Evolutionary conservation across 2,329 filamentous ascomycete species (phyloP).

Genomic region (Ophiostoma populinum): DNA sequence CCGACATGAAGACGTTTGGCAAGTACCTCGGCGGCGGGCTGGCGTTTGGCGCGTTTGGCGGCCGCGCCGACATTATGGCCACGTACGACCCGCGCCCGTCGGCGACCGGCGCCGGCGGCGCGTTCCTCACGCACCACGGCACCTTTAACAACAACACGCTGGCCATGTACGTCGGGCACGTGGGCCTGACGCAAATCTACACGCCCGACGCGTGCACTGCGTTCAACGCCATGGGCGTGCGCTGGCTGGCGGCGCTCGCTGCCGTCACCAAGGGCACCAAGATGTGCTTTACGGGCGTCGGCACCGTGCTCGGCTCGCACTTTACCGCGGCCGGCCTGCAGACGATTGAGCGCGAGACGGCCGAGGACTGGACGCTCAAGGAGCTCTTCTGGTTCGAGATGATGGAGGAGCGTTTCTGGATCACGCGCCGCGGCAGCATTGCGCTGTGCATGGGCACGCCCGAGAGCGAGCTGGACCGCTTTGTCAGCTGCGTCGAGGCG

Average conservation of each 20-base stretch:
- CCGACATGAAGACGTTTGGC: slow-evolving; percentile 36
- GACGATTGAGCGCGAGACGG: slow-evolving; percentile 8
- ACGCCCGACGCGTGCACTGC: slow-evolving; percentile 17
- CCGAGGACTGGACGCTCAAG: slow-evolving; percentile 10
- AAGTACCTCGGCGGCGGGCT: slow-evolving; percentile 43
- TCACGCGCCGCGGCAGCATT: slow-evolving; percentile 10
- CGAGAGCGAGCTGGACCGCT: slow-evolving; percentile 21
- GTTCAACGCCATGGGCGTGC: slow-evolving; percentile 18
- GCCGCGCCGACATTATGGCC: slow-evolving; percentile 46
- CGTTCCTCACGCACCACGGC: slow-evolving; percentile 32
- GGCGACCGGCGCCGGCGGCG: slow-evolving; percentile 14
- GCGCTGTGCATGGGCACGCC: slow-evolving; percentile 9
- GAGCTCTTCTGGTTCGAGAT: slow-evolving; percentile 12
- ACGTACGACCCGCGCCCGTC: slow-evolving; percentile 45
- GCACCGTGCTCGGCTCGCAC: slow-evolving; percentile 21
- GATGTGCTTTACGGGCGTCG: slow-evolving; percentile 22
- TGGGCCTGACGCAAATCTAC: slow-evolving; percentile 21
- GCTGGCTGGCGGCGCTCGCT: slow-evolving; percentile 17
- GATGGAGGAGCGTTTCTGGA: slow-evolving; percentile 10
- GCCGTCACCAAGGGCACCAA: slow-evolving; percentile 18
- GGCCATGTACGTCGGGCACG: slow-evolving; percentile 37
- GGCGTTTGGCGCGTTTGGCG: slow-evolving; percentile 41
- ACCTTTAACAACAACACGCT: slow-evolving; percentile 46
- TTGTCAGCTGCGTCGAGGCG: slow-evolving; percentile 22
- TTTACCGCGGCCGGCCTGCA: slow-evolving; percentile 13